phyloP scores from a whole-genome alignment of 2,329 filamentous ascomycete species.

The Aureobasidium mangrovei region DNA sequence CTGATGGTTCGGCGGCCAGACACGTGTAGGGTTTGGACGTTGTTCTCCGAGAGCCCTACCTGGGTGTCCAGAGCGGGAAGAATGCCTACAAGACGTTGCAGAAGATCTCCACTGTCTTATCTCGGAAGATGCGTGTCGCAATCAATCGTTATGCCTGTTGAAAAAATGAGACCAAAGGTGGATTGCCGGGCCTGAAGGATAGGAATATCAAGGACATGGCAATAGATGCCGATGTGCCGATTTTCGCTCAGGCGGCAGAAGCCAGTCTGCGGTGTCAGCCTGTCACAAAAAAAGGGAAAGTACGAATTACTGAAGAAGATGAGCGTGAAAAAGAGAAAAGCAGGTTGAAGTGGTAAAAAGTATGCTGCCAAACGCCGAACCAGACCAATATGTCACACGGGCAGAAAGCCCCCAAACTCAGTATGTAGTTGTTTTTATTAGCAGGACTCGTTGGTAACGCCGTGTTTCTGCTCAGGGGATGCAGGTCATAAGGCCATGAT shows the following conservation, averaged over 20 bases:
- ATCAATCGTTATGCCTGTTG: not conserved
- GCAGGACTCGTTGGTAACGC: too few relatives aligned
- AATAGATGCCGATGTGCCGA: not conserved
- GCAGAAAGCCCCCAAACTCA: too few relatives aligned
- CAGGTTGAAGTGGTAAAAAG: too few relatives aligned
- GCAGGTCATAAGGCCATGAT: not conserved
- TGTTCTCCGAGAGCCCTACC: not conserved
- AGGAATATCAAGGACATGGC: not conserved
- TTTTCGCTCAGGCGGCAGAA: too few relatives aligned
- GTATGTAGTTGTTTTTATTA: too few relatives aligned
- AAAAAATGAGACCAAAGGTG: not conserved
- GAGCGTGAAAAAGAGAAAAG: too few relatives aligned
- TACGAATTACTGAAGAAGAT: too few relatives aligned
- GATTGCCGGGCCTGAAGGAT: too few relatives aligned
- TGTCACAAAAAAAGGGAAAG: too few relatives aligned
- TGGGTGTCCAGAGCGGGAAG: not conserved
- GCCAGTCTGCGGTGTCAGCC: too few relatives aligned
- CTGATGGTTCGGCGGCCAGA: conserved; percentile 1
- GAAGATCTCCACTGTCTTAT: not conserved
- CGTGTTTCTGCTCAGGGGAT: not conserved
- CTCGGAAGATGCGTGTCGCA: not conserved
- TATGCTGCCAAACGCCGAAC: too few relatives aligned
- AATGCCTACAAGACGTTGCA: conserved; percentile 3
- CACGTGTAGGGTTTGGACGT: conserved; percentile 5
- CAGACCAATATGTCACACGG: too few relatives aligned